phyloP scores from a whole-genome alignment of 2,329 filamentous ascomycete genomes.

The Colletotrichum orbiculare region DNA sequence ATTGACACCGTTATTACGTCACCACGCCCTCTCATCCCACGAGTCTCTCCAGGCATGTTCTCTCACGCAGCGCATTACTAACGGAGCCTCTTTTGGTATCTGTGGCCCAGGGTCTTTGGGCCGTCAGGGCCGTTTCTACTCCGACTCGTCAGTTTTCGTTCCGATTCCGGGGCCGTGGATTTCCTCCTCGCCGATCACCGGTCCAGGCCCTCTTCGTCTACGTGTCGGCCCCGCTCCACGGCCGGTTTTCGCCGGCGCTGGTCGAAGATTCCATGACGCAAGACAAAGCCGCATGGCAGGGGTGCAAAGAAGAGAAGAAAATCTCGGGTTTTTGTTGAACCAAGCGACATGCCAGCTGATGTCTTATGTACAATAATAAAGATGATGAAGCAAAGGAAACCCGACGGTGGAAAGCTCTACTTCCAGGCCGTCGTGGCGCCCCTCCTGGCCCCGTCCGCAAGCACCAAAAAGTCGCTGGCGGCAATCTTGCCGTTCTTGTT shows the following conservation, averaged over 20 bases:
- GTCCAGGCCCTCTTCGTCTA: neutral
- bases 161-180: conserved; percentile 6
- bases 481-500: conserved; percentile 32
- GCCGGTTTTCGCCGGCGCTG: conserved; percentile 4
- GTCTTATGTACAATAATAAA: neutral
- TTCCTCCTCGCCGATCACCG: conserved; percentile 11
- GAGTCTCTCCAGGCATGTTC: conserved; percentile 22
- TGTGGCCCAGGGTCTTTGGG: neutral
- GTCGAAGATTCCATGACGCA: neutral
- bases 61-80: conserved; percentile 9
- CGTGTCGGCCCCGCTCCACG: neutral
- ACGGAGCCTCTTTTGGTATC: neutral
- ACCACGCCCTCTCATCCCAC: conserved; percentile 3
- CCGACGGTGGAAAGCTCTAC: too few relatives aligned
- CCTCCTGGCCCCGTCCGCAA: too few relatives aligned
- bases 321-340: neutral
- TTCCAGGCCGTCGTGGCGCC: too few relatives aligned
- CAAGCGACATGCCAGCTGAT: neutral
- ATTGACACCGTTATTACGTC: conserved; percentile 33
- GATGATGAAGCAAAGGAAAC: neutral
- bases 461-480: neutral
- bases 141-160: conserved; percentile 4
- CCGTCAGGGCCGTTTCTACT: neutral
- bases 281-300: neutral
- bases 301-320: neutral